Conservation (phyloP, 371 early-diverging fungal species). For the Batrachochytrium dendrobatidis region DNA sequence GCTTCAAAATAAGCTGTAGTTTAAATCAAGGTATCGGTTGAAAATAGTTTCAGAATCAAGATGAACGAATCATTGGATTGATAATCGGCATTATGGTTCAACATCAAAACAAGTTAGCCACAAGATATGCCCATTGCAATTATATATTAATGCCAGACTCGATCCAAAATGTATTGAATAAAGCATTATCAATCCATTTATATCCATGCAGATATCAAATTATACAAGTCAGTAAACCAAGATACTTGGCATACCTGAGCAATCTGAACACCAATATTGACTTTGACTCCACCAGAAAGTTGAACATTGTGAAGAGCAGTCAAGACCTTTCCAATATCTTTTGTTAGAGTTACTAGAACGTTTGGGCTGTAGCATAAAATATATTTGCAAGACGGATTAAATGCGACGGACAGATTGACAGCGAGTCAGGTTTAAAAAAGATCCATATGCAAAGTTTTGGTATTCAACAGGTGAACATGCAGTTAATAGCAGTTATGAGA, state of each 20-base stretch:
- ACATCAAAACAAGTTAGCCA: not conserved
- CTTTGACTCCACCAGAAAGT: constrained; percentile 63
- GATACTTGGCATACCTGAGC: constrained; percentile 68
- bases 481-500: too few relatives aligned
- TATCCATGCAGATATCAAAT: too few relatives aligned
- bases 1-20: constrained; percentile 82
- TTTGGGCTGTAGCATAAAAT: constrained; percentile 62
- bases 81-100: not conserved
- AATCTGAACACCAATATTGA: constrained; percentile 86
- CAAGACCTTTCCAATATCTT: constrained; percentile 84
- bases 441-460: too few relatives aligned
- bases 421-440: not conserved
- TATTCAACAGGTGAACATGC: too few relatives aligned
- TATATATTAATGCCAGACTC: constrained; percentile 1
- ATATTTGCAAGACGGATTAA: not conserved
- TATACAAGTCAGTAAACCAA: not conserved
- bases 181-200: not conserved
- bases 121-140: not conserved
- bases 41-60: too few relatives aligned
- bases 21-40: constrained; percentile 7
- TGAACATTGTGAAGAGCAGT: constrained; percentile 75
- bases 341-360: constrained; percentile 85
- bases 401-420: too few relatives aligned
- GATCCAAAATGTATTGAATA: not conserved
- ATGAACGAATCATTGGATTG: constrained; percentile 1